Evolutionary conservation across 495 filamentous ascomycete genomes (phyloP).

Genomic region (Aspergillus funiculosus): DNA sequence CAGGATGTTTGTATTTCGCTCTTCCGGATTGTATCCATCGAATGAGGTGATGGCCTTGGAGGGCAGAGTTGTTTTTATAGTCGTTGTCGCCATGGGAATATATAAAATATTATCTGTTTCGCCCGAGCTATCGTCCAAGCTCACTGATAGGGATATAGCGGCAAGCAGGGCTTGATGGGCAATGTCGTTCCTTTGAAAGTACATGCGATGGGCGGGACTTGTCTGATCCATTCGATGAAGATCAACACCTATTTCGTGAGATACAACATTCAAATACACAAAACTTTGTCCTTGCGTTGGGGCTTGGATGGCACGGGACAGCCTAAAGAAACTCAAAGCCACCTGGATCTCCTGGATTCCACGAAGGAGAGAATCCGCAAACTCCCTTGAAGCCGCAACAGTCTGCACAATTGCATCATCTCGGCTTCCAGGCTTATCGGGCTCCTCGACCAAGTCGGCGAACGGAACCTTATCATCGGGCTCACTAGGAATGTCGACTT

Average conservation of each 20-base stretch:
- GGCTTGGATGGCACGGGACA: constrained; percentile 69
- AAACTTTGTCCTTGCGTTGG: constrained; percentile 60
- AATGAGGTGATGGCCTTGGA: constrained; percentile 86
- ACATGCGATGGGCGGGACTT: constrained; percentile 96
- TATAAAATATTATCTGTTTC: constrained; percentile 85
- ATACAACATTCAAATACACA: constrained; percentile 76
- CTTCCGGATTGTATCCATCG: constrained; percentile 66
- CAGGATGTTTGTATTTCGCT: constrained; percentile 92
- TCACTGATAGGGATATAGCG: constrained; percentile 85
- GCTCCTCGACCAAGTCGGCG: constrained; percentile 70
- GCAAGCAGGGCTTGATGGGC: constrained; percentile 93
- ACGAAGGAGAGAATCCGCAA: constrained; percentile 80
- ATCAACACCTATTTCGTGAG: constrained; percentile 94
- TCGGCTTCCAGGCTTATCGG: constrained; percentile 63
- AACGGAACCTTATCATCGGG: constrained; percentile 57
- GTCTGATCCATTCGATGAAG: constrained; percentile 88
- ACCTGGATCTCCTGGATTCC: constrained; percentile 96
- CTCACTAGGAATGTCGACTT: constrained; percentile 33
- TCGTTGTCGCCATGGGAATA: constrained; percentile 96
- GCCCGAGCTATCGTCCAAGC: constrained; percentile 78
- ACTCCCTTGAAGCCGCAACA: constrained; percentile 89
- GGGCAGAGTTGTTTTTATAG: constrained; percentile 87
- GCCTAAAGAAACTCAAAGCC: constrained; percentile 83
- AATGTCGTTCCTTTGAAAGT: constrained; percentile 88
- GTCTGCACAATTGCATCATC: constrained; percentile 75